phyloP scores from a whole-genome alignment of 164 flowering plant species.

The Saururus chinensis region DNA sequence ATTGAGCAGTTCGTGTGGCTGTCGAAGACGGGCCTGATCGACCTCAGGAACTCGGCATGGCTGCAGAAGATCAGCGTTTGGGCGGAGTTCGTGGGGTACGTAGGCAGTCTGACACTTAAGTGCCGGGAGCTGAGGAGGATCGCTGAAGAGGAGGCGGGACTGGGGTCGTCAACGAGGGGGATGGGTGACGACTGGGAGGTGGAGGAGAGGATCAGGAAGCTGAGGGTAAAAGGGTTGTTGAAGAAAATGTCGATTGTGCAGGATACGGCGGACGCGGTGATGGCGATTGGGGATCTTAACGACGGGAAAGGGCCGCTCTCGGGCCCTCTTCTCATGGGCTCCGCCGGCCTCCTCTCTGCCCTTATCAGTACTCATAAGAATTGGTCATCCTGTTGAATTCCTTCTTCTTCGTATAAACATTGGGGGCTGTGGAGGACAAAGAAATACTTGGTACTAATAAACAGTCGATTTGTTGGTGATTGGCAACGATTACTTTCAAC shows the following conservation, averaged over 20 bases:
- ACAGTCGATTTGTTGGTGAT: too few species aligned
- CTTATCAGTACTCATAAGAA: conserved; percentile 91
- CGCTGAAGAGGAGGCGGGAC: conserved; percentile 22
- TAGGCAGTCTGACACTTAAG: conserved; percentile 69
- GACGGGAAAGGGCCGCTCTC: conserved; percentile 60
- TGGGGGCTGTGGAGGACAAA: too few species aligned
- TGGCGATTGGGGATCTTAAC: conserved; percentile 72
- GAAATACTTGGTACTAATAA: too few species aligned
- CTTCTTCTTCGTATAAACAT: too few species aligned
- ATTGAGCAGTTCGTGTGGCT: conserved; percentile 87
- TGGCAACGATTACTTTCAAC: too few species aligned
- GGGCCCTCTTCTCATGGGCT: conserved; percentile 50
- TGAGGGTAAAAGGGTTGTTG: conserved; percentile 55
- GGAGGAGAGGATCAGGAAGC: conserved; percentile 24
- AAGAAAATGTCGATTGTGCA: conserved; percentile 71
- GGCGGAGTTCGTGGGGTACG: conserved; percentile 74
- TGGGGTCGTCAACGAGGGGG: neutral
- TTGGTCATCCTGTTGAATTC: conserved; percentile 73
- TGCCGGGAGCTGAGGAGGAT: conserved; percentile 48
- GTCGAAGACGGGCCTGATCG: conserved; percentile 69
- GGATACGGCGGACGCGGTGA: conserved; percentile 72
- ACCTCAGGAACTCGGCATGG: conserved; percentile 17
- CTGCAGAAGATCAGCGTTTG: conserved; percentile 67
- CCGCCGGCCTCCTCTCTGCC: conserved; percentile 78
- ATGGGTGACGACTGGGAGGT: conserved; percentile 24